Percentiles rank a stretch among this genome's conserved stretches.
Evolutionary conservation across 2,329 filamentous ascomycete species (phyloP).

Genomic region (Neonectria faginata): DNA sequence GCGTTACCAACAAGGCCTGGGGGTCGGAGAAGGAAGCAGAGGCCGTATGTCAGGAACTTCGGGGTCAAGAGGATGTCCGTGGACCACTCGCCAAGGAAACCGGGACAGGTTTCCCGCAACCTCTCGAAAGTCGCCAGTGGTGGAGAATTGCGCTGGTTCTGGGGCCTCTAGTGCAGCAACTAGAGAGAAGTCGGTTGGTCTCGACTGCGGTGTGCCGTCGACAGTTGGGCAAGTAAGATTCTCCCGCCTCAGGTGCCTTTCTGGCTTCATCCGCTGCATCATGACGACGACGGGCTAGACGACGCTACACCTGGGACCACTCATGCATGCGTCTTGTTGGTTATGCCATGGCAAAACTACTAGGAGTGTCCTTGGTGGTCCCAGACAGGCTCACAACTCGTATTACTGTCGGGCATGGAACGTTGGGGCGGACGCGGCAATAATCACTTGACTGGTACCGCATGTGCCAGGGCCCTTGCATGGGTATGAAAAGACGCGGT

Average conservation of each 20-base stretch:
- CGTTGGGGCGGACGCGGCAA: constrained; percentile 33
- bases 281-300: constrained; percentile 10
- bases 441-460: constrained; percentile 49
- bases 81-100: not conserved
- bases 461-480: constrained; percentile 44
- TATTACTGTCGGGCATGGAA: constrained; percentile 27
- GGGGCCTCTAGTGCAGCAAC: constrained; percentile 12
- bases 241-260: constrained; percentile 31
- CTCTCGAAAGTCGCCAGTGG: constrained; percentile 4
- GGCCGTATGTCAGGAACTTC: not conserved
- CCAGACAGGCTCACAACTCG: constrained; percentile 35
- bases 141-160: constrained; percentile 27
- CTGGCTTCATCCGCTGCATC: constrained; percentile 23
- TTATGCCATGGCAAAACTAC: constrained; percentile 22
- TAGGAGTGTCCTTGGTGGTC: constrained; percentile 32
- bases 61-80: not conserved
- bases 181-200: constrained; percentile 20
- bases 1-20: not conserved
- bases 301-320: constrained; percentile 30
- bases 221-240: constrained; percentile 25
- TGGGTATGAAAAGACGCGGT: constrained; percentile 31
- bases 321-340: constrained; percentile 43
- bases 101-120: constrained; percentile 11
- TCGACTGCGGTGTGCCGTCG: constrained; percentile 28
- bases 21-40: not conserved